A percentile compares a stretch with the other conserved stretches of the same genome.
Evolutionary conservation across 2,329 filamentous ascomycete species (phyloP).

Genomic region (Diaporthe vaccinii): DNA sequence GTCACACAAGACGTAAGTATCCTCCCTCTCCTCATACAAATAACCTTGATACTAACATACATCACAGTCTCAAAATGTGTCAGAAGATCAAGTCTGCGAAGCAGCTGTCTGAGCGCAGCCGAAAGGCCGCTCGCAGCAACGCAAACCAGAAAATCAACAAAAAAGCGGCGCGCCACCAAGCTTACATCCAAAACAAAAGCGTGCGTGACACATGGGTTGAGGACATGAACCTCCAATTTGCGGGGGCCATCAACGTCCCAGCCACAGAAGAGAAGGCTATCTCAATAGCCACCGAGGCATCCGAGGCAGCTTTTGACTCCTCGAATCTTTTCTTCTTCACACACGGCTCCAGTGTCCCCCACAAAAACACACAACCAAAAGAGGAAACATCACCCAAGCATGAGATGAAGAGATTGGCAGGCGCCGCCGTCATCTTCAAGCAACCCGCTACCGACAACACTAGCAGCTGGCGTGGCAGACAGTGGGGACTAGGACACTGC

Average conservation of each 20-base stretch:
- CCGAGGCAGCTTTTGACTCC: slow-evolving; percentile 4
- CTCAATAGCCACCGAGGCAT: neutral
- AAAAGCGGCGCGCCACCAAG: too few species aligned
- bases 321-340: slow-evolving; percentile 15
- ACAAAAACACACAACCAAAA: neutral
- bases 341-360: neutral
- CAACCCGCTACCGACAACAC: neutral
- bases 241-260: neutral
- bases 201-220: neutral
- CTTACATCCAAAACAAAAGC: neutral
- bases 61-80: neutral
- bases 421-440: slow-evolving; percentile 17
- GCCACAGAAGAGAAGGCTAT: neutral
- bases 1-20: neutral
- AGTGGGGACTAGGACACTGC: neutral
- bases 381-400: neutral
- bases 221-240: neutral
- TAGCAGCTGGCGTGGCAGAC: neutral
- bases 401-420: neutral
- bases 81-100: neutral
- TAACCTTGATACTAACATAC: neutral
- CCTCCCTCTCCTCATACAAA: neutral
- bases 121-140: neutral
- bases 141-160: neutral
- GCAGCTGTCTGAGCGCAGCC: neutral